Evolutionary conservation across 2,329 filamentous ascomycete genomes (phyloP), one percentile per base, ranked within the genome.

Genomic region (Ophiostoma australiae): DNA sequence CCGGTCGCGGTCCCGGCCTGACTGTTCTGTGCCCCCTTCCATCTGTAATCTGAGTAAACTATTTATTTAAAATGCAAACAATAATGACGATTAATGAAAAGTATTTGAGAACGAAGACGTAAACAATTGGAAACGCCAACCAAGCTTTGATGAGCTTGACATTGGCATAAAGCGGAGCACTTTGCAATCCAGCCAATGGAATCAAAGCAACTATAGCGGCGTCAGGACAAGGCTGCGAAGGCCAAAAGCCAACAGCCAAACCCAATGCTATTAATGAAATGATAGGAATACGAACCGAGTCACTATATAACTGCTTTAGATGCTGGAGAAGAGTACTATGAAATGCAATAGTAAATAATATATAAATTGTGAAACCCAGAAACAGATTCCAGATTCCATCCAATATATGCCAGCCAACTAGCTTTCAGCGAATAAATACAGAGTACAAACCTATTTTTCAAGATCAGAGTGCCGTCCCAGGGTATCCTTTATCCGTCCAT

Each of bases 401-500:
- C 37, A 39, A 39, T 39, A 39, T 6, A 39, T 39, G 37, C 37
- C 37, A 39, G 37, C 37, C 37, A 39, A 39, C 10, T 39, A 39
- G 37, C 37, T 48, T n/a, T 48, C 6, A 20, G n/a, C 44, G 7
- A 48, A n/a, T n/a, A 48, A 17, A 48, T 31, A 31, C 27, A 31
- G 27, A 31, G 5, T 48, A 17, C 17, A 41, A 48, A 41, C 13
- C 39, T 41, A 4, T 41, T 41, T 48, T 39, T 13, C 13, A 48
- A 27, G 23, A 58, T 10, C 52, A 58, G 27, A 58, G 4, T 58
- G 52, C 52, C n/a, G 20, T 27, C 52, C 52, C 52, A 58, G 52
- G 52, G 52, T 58, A 58, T 58, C 52, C 52, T 27, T 58, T 58
- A 58, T 58, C 52, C 52, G 52, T 27, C 17, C 17, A 20, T 48